These are phyloP conservation scores for Mimosa bimucronata DNA, from an alignment of 306 rosid genomes.

Conservation along the genomic window DNA sequence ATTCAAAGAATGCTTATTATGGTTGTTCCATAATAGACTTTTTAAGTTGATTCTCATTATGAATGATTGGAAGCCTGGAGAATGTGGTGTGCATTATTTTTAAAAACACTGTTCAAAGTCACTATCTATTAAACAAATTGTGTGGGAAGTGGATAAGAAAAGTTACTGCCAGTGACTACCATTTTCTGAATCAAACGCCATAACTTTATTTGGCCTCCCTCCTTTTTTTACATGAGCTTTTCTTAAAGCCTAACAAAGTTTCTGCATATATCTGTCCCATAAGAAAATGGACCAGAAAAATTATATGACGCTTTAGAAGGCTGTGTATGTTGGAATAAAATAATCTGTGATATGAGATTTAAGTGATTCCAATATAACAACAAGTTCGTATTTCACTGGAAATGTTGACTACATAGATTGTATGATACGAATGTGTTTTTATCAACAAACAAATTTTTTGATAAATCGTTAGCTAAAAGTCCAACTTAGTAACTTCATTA, in stretches of 20 bases:
- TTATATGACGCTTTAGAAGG: background rate
- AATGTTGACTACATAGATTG: no score
- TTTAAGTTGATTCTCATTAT: conserved; percentile 38
- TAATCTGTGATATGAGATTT: background rate
- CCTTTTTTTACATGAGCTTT: background rate
- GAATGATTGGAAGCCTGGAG: conserved; percentile 41
- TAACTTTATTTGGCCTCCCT: conserved; percentile 15
- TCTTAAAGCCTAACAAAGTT: conserved; percentile 6
- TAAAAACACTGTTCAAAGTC: background rate
- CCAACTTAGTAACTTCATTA: no score
- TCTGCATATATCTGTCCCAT: conserved; percentile 20
- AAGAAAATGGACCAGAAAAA: conserved; percentile 24
- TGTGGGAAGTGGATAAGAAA: conserved; percentile 18
- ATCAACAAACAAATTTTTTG: no score
- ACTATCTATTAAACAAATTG: conserved; percentile 28
- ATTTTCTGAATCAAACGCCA: conserved; percentile 22
- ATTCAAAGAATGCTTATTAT: conserved; percentile 1
- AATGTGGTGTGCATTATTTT: conserved; percentile 38
- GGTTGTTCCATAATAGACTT: conserved; percentile 4
- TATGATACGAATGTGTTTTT: no score
- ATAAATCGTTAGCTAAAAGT: no score
- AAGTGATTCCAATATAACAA: no score
- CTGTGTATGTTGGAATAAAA: background rate
- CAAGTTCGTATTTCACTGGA: no score
- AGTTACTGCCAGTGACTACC: conserved; percentile 25